phyloP scores from a whole-genome alignment of 2,329 filamentous ascomycete species.

The Phialemoniopsis sp. region DNA sequence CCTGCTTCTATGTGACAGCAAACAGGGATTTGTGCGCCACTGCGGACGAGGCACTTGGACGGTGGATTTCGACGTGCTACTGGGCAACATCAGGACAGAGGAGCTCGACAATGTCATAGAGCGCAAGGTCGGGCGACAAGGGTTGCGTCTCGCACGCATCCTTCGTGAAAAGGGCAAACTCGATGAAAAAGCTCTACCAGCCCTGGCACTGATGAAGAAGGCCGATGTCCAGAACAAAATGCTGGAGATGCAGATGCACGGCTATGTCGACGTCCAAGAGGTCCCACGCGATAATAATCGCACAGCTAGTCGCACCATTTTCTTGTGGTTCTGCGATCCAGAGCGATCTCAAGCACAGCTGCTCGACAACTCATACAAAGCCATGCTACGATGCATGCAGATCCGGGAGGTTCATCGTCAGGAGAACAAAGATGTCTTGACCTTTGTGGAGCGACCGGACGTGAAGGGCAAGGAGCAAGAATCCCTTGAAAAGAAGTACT shows the following conservation, averaged over 20 bases:
- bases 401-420: slow-evolving; percentile 73
- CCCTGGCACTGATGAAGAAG: slow-evolving; percentile 77
- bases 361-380: slow-evolving; percentile 81
- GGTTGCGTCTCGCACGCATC: slow-evolving; percentile 80
- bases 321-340: slow-evolving; percentile 86
- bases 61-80: slow-evolving; percentile 73
- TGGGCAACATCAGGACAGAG: slow-evolving; percentile 65
- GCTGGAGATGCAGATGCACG: slow-evolving; percentile 78
- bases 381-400: slow-evolving; percentile 81
- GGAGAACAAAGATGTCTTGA: slow-evolving; percentile 67
- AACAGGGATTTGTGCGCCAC: slow-evolving; percentile 64
- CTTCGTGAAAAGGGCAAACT: slow-evolving; percentile 83
- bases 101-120: slow-evolving; percentile 82
- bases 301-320: slow-evolving; percentile 78
- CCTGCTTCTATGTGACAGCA: slow-evolving; percentile 66
- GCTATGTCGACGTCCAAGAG: slow-evolving; percentile 89
- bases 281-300: slow-evolving; percentile 84
- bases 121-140: slow-evolving; percentile 70
- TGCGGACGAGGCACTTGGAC: slow-evolving; percentile 74
- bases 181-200: slow-evolving; percentile 87
- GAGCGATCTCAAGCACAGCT: slow-evolving; percentile 67
- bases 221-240: slow-evolving; percentile 82
- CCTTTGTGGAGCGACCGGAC: slow-evolving; percentile 80
- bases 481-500: slow-evolving; percentile 70
- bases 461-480: slow-evolving; percentile 81